Base-by-base conservation (phyloP, 306 rosid genomes). In the Trifolium subterraneum region DNA sequence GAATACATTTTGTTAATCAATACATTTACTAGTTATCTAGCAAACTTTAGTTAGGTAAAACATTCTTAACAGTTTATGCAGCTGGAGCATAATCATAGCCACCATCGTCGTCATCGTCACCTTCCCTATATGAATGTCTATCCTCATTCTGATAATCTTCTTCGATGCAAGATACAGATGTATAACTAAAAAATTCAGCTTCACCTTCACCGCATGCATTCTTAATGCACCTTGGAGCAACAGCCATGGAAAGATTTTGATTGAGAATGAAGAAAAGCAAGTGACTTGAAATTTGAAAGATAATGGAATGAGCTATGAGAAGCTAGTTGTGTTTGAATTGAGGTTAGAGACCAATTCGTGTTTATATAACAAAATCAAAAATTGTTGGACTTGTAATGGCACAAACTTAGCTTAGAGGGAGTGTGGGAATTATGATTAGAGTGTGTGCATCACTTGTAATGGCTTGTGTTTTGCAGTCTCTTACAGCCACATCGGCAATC, bases 341-440 rank as follows among this genome's bases (percentile, higher is more conserved):
- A 8, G 0, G 11, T 60, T 60, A 0, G 60, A 61, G 70, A 18
- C 0, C 3, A 48, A 4, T 27, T 29, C 48, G 18, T 73, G 35
- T 18, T 60, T 73, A 73, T 60, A 72, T 72, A 60, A 33, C 3
- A 47, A 18, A 27, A 60, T 27, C 33, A 62, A 33, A 60, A 25
- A 4, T 10, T 2, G 45, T 44, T 44, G 48, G 23, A 60, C 8
- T 27, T 8, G 11, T 72, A n/a, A 5, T 7, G 33, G 20, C 77
- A 72, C 77, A 60, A 23, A 67, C 23, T 8, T 36, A 20, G 3
- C 68, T 23, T n/a, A 9, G 3, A 8, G 15, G 15, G 67, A 56
- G 76, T 72, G 68, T 72, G 67, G 67, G 56, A 41, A 23, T 41
- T 56, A 14, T 56, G 39, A 6, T 22, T 0, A 8, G 8, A 4